Base-by-base conservation (phyloP, 305 asterid species). In the Fraxinus baroniana region DNA sequence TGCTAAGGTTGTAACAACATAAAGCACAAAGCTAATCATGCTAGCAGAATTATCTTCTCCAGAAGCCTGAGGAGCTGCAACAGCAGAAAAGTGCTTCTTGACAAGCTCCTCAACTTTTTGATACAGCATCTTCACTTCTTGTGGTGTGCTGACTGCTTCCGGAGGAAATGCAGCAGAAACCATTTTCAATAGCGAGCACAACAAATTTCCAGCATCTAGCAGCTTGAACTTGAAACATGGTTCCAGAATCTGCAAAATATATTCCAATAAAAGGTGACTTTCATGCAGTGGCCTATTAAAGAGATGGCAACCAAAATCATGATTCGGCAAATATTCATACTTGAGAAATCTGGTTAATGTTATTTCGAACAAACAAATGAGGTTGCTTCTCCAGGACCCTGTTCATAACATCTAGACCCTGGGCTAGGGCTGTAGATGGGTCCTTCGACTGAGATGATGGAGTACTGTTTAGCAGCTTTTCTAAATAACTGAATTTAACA, bases 341-440 rank as follows among this genome's bases (percentile, higher is more conserved):
- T 89, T 92, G 98, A 79, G 98, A 92, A 79, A 97, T 93, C 89
- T 97, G 98, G 90, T 81, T 90, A 86, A 95, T 92, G 82, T 97
- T 97, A 88, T 97, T 97, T 80, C 99, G 92, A 87, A 97, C 96
- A 82, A 97, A 97, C 91, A 97, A 80, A 91, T 93, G 98, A 28
- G 98, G 97, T 84, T 97, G 99, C 89, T 97, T 95, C 87, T 95
- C 99, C 85, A 97, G 87, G 85, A 97, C 99, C 89, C 92, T 95
- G 90, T 95, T 97, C 99, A 97, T 94, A 89, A 97, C 99, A 92
- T 95, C 99, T 26, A 97, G 89, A 64, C 99, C 99, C 89, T 97
- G 99, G 74, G 97, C 96, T 80, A 97, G 91, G 78, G 99, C 99
- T 80, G 97, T 93, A 78, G 98, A 92, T 18, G 99, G 99, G 87